Conservation (phyloP, 1,139 yeast genomes). For the Taiozyma sp. region DNA sequence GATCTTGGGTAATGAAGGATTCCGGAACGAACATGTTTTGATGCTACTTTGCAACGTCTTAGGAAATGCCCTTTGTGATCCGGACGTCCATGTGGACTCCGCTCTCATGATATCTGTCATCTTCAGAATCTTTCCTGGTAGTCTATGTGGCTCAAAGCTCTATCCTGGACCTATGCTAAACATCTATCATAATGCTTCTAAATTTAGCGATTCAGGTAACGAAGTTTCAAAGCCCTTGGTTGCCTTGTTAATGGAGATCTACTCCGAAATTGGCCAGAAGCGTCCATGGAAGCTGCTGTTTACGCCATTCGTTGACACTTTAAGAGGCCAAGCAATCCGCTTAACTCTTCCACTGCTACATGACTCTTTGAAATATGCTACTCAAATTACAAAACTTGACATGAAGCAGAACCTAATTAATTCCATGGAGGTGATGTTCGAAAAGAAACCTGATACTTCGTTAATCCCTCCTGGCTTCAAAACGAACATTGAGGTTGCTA, state of each 20-base stretch:
- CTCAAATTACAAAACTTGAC: conserved; percentile 4
- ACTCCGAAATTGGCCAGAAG: conserved; percentile 1
- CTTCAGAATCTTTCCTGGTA: conserved; percentile 2
- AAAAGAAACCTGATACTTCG: conserved; percentile 4
- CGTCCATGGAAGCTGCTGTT: conserved; percentile 12
- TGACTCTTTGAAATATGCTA: conserved; percentile 5
- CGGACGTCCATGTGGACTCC: conserved; percentile 25
- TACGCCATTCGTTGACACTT: conserved; percentile 7
- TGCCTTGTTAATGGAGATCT: conserved; percentile 1
- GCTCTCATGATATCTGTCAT: conserved; percentile 18
- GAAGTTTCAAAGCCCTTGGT: background rate
- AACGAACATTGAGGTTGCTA: conserved; percentile 22
- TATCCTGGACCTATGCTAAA: conserved; percentile 12
- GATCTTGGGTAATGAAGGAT: conserved; percentile 24
- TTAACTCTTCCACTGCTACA: conserved; percentile 5
- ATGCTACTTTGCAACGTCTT: conserved; percentile 25
- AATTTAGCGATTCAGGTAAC: conserved; percentile 1
- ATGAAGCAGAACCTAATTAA: conserved; percentile 6
- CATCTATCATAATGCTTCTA: conserved; percentile 8
- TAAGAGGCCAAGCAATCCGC: conserved; percentile 4
- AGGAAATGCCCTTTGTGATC: conserved; percentile 21
- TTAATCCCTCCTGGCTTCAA: conserved; percentile 5
- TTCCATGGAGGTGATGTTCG: conserved; percentile 17
- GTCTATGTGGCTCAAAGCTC: conserved; percentile 2
- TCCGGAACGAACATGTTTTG: conserved; percentile 20